phyloP scores from a whole-genome alignment of 176 grass and related monocot genomes.

The Lolium rigidum region DNA sequence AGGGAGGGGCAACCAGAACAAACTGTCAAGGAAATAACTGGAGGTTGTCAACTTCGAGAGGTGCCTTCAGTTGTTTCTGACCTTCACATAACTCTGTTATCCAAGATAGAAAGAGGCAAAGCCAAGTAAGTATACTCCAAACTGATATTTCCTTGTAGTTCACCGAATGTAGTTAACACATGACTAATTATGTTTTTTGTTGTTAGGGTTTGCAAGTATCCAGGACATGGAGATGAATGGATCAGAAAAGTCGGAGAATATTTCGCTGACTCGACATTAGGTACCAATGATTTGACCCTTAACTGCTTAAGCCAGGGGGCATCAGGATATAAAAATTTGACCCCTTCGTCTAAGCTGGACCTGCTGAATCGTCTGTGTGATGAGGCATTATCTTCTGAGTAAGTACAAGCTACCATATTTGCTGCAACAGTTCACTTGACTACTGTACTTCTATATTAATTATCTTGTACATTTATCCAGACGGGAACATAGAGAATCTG shows the following conservation, averaged over 20 bases:
- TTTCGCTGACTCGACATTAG: conserved; percentile 49
- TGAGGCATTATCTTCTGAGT: conserved; percentile 70
- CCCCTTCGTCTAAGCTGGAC: conserved; percentile 58
- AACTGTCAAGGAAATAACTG: conserved; percentile 71
- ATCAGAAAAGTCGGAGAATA: conserved; percentile 49
- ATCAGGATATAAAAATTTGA: conserved; percentile 68
- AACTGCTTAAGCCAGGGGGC: conserved; percentile 54
- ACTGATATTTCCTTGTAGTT: conserved; percentile 25
- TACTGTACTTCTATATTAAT: conserved; percentile 24
- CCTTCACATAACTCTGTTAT: conserved; percentile 76
- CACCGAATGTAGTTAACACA: conserved; percentile 16
- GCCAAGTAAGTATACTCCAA: conserved; percentile 54
- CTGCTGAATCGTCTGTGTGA: conserved; percentile 88
- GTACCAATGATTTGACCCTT: conserved; percentile 45
- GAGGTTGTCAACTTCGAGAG: conserved; percentile 52
- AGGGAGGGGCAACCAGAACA: conserved; percentile 69
- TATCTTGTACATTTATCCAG: conserved; percentile 46
- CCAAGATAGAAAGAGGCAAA: conserved; percentile 58
- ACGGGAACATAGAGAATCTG: conserved; percentile 56
- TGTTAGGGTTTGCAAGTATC: conserved; percentile 52
- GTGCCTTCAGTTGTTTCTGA: conserved; percentile 56
- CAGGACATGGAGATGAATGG: conserved; percentile 64
- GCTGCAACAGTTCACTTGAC: conserved; percentile 4
- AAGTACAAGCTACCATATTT: conserved; percentile 49
- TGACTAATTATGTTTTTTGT: conserved; percentile 36